These are phyloP conservation scores for Trichoderma hamatum DNA, from an alignment of 2,329 filamentous ascomycete genomes.

Conservation along the genomic window DNA sequence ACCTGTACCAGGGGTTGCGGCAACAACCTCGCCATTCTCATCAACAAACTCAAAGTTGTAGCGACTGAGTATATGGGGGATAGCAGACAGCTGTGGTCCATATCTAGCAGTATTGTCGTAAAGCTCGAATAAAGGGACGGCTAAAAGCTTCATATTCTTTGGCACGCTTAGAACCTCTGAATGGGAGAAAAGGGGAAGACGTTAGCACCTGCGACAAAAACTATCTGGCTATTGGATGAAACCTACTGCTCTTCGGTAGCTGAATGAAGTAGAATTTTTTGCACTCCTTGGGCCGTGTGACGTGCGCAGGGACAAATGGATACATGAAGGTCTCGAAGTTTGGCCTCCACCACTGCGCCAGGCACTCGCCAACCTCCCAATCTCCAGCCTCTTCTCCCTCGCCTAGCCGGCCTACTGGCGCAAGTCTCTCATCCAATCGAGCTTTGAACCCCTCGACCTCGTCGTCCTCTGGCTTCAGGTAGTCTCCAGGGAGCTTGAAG, in stretches of 20 bases:
- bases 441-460: constrained; percentile 95
- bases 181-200: constrained; percentile 42
- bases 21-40: constrained; percentile 85
- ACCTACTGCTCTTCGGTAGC: constrained; percentile 81
- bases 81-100: constrained; percentile 92
- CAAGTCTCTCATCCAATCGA: constrained; percentile 88
- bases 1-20: constrained; percentile 75
- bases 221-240: not conserved
- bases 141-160: constrained; percentile 99
- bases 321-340: constrained; percentile 99
- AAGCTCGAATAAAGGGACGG: constrained; percentile 93
- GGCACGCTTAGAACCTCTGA: constrained; percentile 87
- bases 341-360: constrained; percentile 98
- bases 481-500: constrained; percentile 98
- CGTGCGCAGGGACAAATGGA: constrained; percentile 93
- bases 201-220: not conserved
- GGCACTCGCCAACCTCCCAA: constrained; percentile 92
- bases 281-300: constrained; percentile 95
- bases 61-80: constrained; percentile 88
- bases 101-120: constrained; percentile 97
- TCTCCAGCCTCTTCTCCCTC: constrained; percentile 83
- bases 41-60: constrained; percentile 99
- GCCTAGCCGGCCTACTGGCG: constrained; percentile 83
- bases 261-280: constrained; percentile 99
- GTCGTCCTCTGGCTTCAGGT: constrained; percentile 84